Evolutionary conservation across 768 basidiomycete genomes (phyloP), one percentile per base, ranked within the genome.

Genomic region (Gautieria morchelliformis): DNA sequence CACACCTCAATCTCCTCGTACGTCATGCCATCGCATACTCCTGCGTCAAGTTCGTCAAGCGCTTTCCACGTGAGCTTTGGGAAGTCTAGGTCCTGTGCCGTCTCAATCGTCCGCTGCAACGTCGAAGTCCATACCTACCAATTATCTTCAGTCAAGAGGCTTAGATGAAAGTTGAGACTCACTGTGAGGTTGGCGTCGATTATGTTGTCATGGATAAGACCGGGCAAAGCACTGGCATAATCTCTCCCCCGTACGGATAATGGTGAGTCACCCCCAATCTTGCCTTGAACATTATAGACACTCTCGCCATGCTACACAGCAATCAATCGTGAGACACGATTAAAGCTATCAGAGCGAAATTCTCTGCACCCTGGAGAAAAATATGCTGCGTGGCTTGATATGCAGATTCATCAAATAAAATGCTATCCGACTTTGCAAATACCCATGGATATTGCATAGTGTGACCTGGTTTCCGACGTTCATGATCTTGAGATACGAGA

Each of bases 21-120:
- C 4, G 96, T 98, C 96, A 99, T 98, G 15, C 87, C 96, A 70
- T 99, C 96, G 66, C 96, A 99, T 35, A 99, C 96, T 24, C 96
- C 96, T 8, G 96, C 96, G 69, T 99, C 96, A 24, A 99, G 77
- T 70, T 99, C 96, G 65, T 99, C 96, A 53, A 99, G 73, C 1
- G 92, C 93, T 69, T 99, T 99, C 96, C 96, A 99, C 3, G 95
- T 97, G 61, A 98, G 74, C 64, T 98, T 96, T 47, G 85, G 77
- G 66, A 92, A 97, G 1, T 87, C 84, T 17, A 99, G 75, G 60
- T 79, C 63, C 40, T 84, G 79, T 3, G 82, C 94, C 0, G 95
- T 99, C 67, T 97, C 92, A 17, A 91, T 89, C 17, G 95, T 99
- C 24, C 94, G 80, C 60, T 84, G 79, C 52, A 99, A 75, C 0